Percentiles rank a stretch among this genome's conserved stretches.
These are phyloP conservation scores for Phoenix roebelenii DNA, from an alignment of 176 grass and related monocot species.

Conservation along the genomic window DNA sequence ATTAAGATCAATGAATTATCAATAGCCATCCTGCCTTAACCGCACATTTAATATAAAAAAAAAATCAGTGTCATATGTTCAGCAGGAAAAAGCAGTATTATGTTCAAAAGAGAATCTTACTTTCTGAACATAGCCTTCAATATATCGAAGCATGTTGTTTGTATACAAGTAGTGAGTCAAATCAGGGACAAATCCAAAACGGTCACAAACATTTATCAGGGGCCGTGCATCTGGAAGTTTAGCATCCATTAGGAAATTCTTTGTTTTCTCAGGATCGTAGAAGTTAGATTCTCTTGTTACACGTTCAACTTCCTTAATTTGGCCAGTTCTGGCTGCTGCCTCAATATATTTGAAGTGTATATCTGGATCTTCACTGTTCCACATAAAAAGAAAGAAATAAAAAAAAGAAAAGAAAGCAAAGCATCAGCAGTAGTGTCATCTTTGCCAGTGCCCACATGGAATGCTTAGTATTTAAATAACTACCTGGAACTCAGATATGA, in stretches of 20 bases:
- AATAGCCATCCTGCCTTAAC: too few species aligned
- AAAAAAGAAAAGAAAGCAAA: slow-evolving; percentile 15
- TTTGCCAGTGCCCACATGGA: too few species aligned
- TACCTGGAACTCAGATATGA: slow-evolving; percentile 97
- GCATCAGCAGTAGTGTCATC: slow-evolving; percentile 6
- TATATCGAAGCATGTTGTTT: slow-evolving; percentile 92
- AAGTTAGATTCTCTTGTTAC: slow-evolving; percentile 98
- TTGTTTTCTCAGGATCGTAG: slow-evolving; percentile 94
- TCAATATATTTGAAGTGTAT: slow-evolving; percentile 99
- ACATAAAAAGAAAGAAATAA: slow-evolving; percentile 13
- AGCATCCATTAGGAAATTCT: slow-evolving; percentile 97
- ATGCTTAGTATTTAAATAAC: slow-evolving; percentile 1
- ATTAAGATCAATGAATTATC: background rate
- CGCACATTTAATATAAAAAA: too few species aligned
- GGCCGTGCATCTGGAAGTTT: slow-evolving; percentile 91
- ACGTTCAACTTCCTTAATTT: slow-evolving; percentile 98
- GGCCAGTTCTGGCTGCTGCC: slow-evolving; percentile 87
- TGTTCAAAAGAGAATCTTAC: slow-evolving; percentile 33
- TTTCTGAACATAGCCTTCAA: slow-evolving; percentile 98
- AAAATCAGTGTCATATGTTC: too few species aligned
- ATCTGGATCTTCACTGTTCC: slow-evolving; percentile 75
- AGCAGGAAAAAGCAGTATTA: background rate
- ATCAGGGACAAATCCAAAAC: slow-evolving; percentile 96
- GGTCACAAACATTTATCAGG: slow-evolving; percentile 90
- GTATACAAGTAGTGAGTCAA: slow-evolving; percentile 92